Base-by-base conservation (phyloP, 2,329 filamentous ascomycete species). In the Colletotrichum musae region DNA sequence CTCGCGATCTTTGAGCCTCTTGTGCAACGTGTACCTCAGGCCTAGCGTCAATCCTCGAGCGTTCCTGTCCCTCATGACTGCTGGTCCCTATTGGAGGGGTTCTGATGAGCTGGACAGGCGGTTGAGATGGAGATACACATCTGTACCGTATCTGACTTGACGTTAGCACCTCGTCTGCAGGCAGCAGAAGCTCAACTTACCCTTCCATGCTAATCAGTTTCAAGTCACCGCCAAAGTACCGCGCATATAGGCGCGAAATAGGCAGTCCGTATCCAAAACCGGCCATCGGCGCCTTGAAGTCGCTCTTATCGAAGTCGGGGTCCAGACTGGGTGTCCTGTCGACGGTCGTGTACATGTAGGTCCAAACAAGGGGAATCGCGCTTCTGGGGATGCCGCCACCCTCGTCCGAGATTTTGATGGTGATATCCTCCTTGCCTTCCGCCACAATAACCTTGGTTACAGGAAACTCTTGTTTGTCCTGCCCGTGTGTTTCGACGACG, bases 131-230 rank as follows among this genome's bases (percentile, higher is more conserved):
- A 99, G 92, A 83, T 99, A 99, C 60, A 98, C 96, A 79, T 99
- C 96, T 58, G 96, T 99, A 73, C 96, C 96, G 81, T 99, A 99
- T 68, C 95, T 97, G 75, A 54, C 54, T 12, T 4, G 58, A n/a
- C 28, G 68, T 74, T 66, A 75, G 68, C 21, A 12, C 28, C 28
- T 58, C 21, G 26, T 50, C 36, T 7, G 12, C 36, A 47, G 4
- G 3, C 9, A 21, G 13, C 45, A 52, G 21, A 32, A 32, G 21
- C 43, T 21, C 63, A 58, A 80, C 93, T 86, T 85, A 97, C 94
- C 96, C 96, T 86, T 99, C 96, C 96, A 99, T 99, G 80, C 94
- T 98, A 77, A 99, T 99, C 80, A 99, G 83, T 82, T 98, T 98
- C 76, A 99, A 81, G 80, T 99, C 96, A 68, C 96, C 96, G 69